Conservation (phyloP, 371 early-diverging fungal genomes). For the Mucor sp. region DNA sequence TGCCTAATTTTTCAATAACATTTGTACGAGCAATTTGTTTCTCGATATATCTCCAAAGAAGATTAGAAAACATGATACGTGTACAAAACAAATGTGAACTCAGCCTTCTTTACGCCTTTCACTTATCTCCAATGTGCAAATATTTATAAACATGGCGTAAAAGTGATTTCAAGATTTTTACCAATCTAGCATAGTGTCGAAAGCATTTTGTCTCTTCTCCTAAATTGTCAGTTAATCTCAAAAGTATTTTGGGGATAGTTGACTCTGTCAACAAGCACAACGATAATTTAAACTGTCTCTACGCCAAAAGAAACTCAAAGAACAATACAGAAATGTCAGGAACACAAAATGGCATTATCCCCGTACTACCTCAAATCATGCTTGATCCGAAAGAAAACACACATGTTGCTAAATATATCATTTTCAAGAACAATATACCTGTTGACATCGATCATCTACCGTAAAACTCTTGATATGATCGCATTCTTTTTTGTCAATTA, state of each 20-base stretch:
- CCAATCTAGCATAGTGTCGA: not conserved
- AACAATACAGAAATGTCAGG: not conserved
- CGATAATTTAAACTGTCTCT: not conserved
- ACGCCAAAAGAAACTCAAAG: not conserved
- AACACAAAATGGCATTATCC: not conserved
- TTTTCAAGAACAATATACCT: no score
- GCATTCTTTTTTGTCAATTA: no score
- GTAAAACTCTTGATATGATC: not conserved
- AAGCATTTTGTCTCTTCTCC: not conserved
- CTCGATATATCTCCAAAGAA: not conserved
- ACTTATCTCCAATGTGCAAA: not conserved
- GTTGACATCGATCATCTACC: not conserved
- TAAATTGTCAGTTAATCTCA: not conserved
- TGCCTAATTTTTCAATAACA: not conserved
- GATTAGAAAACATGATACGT: not conserved
- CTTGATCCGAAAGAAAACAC: not conserved
- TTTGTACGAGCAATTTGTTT: not conserved
- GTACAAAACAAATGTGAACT: not conserved
- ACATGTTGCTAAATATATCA: no score
- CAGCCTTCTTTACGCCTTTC: not conserved
- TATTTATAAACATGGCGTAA: not conserved
- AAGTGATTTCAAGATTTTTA: not conserved
- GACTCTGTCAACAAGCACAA: not conserved
- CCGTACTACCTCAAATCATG: not conserved
- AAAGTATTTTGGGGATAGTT: not conserved